Conservation (phyloP, 345 rosid genomes). For the thale cress (Arabidopsis thaliana) region DNA sequence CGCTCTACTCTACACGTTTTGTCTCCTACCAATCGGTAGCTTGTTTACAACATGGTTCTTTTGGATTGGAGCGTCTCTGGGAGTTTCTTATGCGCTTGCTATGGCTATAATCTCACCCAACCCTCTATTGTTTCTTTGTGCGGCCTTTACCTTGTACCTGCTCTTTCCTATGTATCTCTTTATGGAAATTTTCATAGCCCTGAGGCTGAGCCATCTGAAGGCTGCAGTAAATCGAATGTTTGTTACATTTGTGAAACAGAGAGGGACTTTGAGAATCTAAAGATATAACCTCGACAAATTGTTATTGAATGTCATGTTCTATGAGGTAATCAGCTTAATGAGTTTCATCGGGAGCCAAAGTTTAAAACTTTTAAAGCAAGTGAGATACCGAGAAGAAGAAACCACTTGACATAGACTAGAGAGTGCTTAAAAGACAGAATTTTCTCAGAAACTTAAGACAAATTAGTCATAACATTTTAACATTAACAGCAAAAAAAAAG, state of each 20-base stretch:
- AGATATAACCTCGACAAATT: background rate
- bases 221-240: background rate
- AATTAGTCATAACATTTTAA: constrained; percentile 34
- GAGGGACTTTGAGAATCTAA: background rate
- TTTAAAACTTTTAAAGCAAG: background rate
- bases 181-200: background rate
- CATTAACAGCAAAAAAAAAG: constrained; percentile 34
- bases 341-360: background rate
- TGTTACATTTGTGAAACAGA: background rate
- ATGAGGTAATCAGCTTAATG: background rate
- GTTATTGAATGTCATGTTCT: background rate
- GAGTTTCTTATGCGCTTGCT: constrained; percentile 11
- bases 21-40: constrained; percentile 21
- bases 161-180: constrained; percentile 10
- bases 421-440: constrained; percentile 28
- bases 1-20: constrained; percentile 31
- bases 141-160: background rate
- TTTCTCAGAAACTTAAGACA: constrained; percentile 34
- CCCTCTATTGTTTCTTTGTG: constrained; percentile 4
- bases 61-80: constrained; percentile 5
- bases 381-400: constrained; percentile 1
- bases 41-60: constrained; percentile 9
- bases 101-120: constrained; percentile 27
- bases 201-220: constrained; percentile 12
- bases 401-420: constrained; percentile 25